phyloP scores from a whole-genome alignment of 345 rosid genomes.

The Eucalyptus pauciflora region DNA sequence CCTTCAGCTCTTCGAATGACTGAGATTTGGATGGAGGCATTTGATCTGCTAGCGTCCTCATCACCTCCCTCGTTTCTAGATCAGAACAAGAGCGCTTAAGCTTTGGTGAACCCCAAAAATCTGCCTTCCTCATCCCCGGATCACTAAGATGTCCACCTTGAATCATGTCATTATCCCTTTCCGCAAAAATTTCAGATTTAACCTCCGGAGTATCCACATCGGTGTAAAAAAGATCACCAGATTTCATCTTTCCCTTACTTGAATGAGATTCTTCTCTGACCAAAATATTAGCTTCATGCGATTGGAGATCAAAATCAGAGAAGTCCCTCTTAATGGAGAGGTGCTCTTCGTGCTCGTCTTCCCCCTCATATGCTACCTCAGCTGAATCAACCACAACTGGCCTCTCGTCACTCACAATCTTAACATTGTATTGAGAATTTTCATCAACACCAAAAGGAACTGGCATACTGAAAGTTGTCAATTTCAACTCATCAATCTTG shows the following conservation, averaged over 20 bases:
- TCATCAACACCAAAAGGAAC: constrained; percentile 4
- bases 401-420: constrained; percentile 16
- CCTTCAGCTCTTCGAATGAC: constrained; percentile 22
- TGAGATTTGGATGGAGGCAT: constrained; percentile 25
- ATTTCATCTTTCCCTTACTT: neutral
- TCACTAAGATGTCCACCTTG: constrained; percentile 76
- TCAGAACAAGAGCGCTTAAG: constrained; percentile 80
- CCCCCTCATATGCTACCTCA: constrained; percentile 60
- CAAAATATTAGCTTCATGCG: neutral
- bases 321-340: constrained; percentile 45
- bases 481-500: constrained; percentile 26
- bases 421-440: constrained; percentile 3
- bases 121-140: constrained; percentile 53
- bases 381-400: constrained; percentile 15
- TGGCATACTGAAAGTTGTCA: constrained; percentile 14
- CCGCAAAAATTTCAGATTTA: neutral
- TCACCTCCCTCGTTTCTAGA: constrained; percentile 36
- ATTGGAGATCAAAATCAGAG: constrained; percentile 42
- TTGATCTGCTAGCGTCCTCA: constrained; percentile 14
- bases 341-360: constrained; percentile 61
- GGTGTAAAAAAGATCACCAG: neutral
- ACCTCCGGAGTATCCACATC: neutral
- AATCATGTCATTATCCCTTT: constrained; percentile 4
- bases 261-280: neutral
- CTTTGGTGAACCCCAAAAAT: constrained; percentile 55